Conservation (phyloP, 192 early-diverging fungal species). For the Chytriomyces confervae region DNA sequence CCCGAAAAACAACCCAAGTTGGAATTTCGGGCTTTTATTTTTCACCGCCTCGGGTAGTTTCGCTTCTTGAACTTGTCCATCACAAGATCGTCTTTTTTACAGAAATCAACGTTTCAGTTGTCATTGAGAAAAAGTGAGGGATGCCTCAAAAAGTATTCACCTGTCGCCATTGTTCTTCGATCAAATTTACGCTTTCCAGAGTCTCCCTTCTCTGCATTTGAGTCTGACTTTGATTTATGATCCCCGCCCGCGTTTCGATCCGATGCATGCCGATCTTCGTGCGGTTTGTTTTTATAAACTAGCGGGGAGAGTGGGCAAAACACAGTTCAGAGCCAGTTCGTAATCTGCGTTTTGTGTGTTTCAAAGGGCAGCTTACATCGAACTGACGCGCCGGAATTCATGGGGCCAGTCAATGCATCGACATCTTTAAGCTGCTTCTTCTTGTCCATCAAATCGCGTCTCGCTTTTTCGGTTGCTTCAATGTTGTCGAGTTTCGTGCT, state of each 20-base stretch:
- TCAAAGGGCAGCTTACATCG: slow-evolving; percentile 43
- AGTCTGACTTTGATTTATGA: slow-evolving; percentile 7
- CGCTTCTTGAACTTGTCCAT: slow-evolving; percentile 87
- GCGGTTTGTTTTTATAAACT: slow-evolving; percentile 27
- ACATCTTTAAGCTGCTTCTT: slow-evolving; percentile 27
- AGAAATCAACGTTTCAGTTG: background rate
- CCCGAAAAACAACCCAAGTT: no score
- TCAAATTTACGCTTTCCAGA: slow-evolving; percentile 45
- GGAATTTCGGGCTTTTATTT: slow-evolving; percentile 8
- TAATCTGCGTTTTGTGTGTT: no score
- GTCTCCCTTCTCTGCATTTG: slow-evolving; percentile 9
- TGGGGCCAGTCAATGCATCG: slow-evolving; percentile 21
- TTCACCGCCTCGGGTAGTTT: slow-evolving; percentile 27
- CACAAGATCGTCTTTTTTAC: slow-evolving; percentile 70
- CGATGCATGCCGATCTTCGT: slow-evolving; percentile 37
- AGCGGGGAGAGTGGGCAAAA: background rate
- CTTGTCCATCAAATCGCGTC: slow-evolving; percentile 62
- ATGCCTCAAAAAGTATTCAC: slow-evolving; percentile 20
- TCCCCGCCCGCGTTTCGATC: slow-evolving; percentile 35
- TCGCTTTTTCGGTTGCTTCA: slow-evolving; percentile 79
- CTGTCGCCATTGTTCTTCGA: slow-evolving; percentile 76
- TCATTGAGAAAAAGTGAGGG: no score
- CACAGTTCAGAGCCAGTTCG: background rate
- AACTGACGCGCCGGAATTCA: slow-evolving; percentile 45
- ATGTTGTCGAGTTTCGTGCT: slow-evolving; percentile 71